Evolutionary conservation across 495 filamentous ascomycete species (phyloP).

Genomic region (Cercophora scortea): DNA sequence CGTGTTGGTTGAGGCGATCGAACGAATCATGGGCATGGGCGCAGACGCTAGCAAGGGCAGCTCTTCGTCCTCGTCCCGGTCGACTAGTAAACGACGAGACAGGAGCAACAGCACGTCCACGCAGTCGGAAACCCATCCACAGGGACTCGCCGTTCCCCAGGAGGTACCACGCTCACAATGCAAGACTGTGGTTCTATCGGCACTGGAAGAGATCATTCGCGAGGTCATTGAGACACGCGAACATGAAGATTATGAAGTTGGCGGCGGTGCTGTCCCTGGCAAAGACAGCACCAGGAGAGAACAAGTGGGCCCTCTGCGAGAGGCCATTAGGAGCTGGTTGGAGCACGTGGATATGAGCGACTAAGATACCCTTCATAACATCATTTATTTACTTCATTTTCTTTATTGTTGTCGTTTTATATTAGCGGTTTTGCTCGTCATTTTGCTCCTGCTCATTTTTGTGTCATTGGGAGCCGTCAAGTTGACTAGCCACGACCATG

Average conservation of each 20-base stretch:
- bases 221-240: slow-evolving; percentile 32
- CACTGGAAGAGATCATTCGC: slow-evolving; percentile 39
- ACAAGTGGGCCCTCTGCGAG: slow-evolving; percentile 30
- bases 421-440: too few relatives aligned
- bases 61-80: slow-evolving; percentile 32
- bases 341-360: slow-evolving; percentile 26
- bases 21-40: slow-evolving; percentile 54
- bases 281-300: slow-evolving; percentile 10
- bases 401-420: neutral
- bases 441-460: neutral
- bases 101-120: slow-evolving; percentile 29
- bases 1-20: slow-evolving; percentile 66
- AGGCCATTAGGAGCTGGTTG: slow-evolving; percentile 38
- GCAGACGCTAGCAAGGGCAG: slow-evolving; percentile 31
- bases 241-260: slow-evolving; percentile 9
- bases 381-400: neutral
- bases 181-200: slow-evolving; percentile 39
- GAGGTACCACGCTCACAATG: slow-evolving; percentile 40
- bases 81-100: slow-evolving; percentile 33
- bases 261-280: slow-evolving; percentile 2
- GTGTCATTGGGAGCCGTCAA: neutral
- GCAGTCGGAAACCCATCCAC: slow-evolving; percentile 3
- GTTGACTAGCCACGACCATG: too few relatives aligned
- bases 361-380: neutral
- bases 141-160: slow-evolving; percentile 4